These are phyloP conservation scores for Nakaseomyces glabratus DNA, from an alignment of 1,139 yeast genomes.

Conservation along the genomic window DNA sequence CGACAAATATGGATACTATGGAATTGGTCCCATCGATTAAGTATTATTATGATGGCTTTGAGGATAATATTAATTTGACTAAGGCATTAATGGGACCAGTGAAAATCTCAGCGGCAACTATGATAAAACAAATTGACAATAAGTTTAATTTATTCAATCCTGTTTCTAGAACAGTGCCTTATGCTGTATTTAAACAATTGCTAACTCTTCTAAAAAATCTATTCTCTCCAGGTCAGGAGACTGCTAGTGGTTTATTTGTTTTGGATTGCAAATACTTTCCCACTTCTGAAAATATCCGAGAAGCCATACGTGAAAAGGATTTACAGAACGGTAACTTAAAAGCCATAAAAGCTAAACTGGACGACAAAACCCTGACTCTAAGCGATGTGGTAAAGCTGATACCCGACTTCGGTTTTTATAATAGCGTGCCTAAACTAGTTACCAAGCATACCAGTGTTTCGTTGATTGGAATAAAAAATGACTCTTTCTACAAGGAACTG, in stretches of 20 bases:
- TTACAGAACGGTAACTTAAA: slow-evolving; percentile 24
- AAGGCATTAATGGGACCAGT: slow-evolving; percentile 20
- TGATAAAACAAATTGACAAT: slow-evolving; percentile 18
- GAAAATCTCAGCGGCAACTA: slow-evolving; percentile 19
- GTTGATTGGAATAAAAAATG: slow-evolving; percentile 34
- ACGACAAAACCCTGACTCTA: slow-evolving; percentile 8
- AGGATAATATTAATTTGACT: slow-evolving; percentile 22
- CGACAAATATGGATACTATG: slow-evolving; percentile 30
- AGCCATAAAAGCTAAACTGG: too few relatives aligned
- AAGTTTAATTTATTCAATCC: slow-evolving; percentile 17
- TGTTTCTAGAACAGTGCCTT: slow-evolving; percentile 23
- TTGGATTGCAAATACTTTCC: slow-evolving; percentile 35
- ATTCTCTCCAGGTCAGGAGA: slow-evolving; percentile 19
- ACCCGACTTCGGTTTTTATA: slow-evolving; percentile 16
- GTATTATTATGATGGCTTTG: slow-evolving; percentile 21
- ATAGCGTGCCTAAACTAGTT: not conserved
- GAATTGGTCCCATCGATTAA: slow-evolving; percentile 24
- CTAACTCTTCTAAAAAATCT: slow-evolving; percentile 24
- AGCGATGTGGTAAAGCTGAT: too few relatives aligned
- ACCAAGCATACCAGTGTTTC: slow-evolving; percentile 31
- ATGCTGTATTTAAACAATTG: slow-evolving; percentile 29
- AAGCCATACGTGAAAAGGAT: slow-evolving; percentile 10
- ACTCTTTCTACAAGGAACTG: slow-evolving; percentile 27
- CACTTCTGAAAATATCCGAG: slow-evolving; percentile 13
- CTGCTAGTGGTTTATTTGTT: slow-evolving; percentile 37